Evolutionary conservation across 441 rosid genomes (phyloP), one percentile per base, ranked within the genome.

Genomic region (Erodium chrysanthum): DNA sequence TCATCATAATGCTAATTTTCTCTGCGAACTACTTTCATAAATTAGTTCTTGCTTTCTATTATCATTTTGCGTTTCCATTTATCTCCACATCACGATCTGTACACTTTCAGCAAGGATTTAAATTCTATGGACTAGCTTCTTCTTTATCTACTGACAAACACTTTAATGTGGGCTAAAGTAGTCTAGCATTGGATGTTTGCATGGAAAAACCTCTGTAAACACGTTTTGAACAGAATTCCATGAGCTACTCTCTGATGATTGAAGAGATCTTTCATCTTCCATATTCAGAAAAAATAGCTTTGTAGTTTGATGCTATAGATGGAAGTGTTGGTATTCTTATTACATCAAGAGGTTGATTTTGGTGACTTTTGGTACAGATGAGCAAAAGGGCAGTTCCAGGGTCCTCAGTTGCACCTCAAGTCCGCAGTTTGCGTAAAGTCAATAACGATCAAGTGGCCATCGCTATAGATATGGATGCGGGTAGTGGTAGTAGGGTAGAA

Each of bases 361-460:
- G 52, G 18, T 80, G 61, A 65, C 70, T 14, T 68, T 81, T 52
- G 50, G 18, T 83, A 80, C 84, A 95, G 99, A 77, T 85, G 73
- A 88, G 88, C 84, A 95, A 90, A 81, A 69, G 98, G 91, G 72
- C 86, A 1, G 81, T 71, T 52, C 70, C 94, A 58, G 90, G 84
- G 60, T 66, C 88, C 66, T 75, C 89, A 18, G 75, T 82, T 42
- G 77, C 90, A 77, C 85, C 93, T 76, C 96, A 91, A 83, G 93
- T 93, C 72, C 84, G 97, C 67, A 88, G 96, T 81, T 76, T 89
- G 76, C 96, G 96, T 5, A 96, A 96, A 72, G 89, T 77, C 73
- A 93, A 88, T 68, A 96, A 82, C 42, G 99, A 96, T 73, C 96
- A 93, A 84, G 92, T 96, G 62, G 93, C 95, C 63, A 83, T 96